These are phyloP conservation scores for Wickerhamiella qilinensis DNA, from an alignment of 805 yeast species.

Conservation along the genomic window DNA sequence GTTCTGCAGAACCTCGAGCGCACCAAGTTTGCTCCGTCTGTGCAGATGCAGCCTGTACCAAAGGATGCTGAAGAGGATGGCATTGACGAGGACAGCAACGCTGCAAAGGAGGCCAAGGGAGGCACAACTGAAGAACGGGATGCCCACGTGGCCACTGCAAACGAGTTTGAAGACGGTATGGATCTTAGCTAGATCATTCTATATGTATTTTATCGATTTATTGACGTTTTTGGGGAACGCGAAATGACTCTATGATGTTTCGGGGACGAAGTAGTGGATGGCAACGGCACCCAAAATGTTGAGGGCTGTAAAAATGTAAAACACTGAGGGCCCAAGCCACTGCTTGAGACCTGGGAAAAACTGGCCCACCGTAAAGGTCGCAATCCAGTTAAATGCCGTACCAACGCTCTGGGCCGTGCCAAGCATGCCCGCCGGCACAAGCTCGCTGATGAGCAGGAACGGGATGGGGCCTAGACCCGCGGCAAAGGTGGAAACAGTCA, in stretches of 20 bases:
- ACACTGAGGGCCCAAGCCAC: constrained; percentile 61
- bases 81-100: constrained; percentile 69
- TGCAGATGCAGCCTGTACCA: constrained; percentile 82
- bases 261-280: neutral
- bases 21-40: constrained; percentile 95
- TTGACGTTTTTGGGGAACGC: neutral
- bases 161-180: constrained; percentile 54
- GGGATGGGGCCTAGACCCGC: constrained; percentile 94
- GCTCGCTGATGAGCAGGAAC: constrained; percentile 71
- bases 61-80: constrained; percentile 74
- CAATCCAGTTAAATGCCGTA: constrained; percentile 77
- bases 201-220: neutral
- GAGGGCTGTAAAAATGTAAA: constrained; percentile 37
- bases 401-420: constrained; percentile 90
- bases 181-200: constrained; percentile 7
- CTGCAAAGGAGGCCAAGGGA: constrained; percentile 76
- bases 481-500: constrained; percentile 75
- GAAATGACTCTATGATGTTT: neutral
- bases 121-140: constrained; percentile 82
- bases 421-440: constrained; percentile 65
- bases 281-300: constrained; percentile 33
- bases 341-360: constrained; percentile 60
- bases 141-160: constrained; percentile 47
- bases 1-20: constrained; percentile 66
- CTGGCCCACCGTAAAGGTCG: constrained; percentile 63